phyloP scores from a whole-genome alignment of 192 early-diverging fungal genomes.

The Coemansia sp. region DNA sequence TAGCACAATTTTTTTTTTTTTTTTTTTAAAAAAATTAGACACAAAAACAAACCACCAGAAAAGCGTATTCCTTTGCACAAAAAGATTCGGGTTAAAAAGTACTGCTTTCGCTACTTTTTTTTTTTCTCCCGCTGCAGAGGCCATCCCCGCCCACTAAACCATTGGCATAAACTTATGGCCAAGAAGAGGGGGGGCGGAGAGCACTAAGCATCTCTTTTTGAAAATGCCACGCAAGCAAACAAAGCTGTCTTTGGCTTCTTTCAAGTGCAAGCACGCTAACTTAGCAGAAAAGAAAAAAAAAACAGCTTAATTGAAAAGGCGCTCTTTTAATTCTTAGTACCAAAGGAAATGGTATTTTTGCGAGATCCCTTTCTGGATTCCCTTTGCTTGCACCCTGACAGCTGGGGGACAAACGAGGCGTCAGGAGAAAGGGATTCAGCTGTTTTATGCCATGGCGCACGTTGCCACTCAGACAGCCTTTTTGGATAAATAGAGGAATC shows the following conservation, averaged over 20 bases:
- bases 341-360: background rate
- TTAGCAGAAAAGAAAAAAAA: background rate
- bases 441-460: background rate
- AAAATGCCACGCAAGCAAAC: background rate
- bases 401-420: background rate
- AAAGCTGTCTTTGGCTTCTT: background rate
- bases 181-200: background rate
- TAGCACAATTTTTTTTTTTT: background rate
- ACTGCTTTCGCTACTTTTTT: background rate
- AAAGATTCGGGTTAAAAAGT: background rate
- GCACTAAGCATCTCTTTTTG: background rate
- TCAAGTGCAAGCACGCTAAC: background rate
- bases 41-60: background rate
- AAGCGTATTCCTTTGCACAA: background rate
- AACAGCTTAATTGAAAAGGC: background rate
- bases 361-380: background rate
- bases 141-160: background rate
- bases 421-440: background rate
- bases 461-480: background rate
- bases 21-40: background rate
- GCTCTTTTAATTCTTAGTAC: background rate
- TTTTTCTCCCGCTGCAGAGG: background rate
- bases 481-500: slow-evolving; percentile 11
- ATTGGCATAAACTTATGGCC: background rate
- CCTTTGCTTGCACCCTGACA: background rate